Conservation (phyloP, 352 stramenopile genomes). For the Globisporangium carolinianum region DNA sequence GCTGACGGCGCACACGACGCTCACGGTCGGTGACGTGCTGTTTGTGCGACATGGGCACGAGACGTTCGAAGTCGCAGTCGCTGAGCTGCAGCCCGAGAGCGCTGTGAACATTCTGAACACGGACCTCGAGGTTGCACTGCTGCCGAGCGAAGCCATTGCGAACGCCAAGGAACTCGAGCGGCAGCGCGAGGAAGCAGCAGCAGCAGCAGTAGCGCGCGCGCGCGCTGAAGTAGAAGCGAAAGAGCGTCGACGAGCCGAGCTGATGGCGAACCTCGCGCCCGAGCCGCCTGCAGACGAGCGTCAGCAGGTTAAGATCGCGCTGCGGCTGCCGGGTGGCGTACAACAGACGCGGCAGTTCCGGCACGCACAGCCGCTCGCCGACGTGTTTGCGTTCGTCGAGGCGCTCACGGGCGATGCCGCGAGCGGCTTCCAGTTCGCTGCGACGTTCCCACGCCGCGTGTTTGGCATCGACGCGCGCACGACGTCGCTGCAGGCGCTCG, state of each 20-base stretch:
- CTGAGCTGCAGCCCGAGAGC: constrained; percentile 42
- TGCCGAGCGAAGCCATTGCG: constrained; percentile 56
- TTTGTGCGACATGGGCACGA: constrained; percentile 65
- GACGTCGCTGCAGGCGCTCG: constrained; percentile 43
- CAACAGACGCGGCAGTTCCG: constrained; percentile 45
- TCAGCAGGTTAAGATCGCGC: constrained; percentile 34
- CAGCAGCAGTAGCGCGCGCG: constrained; percentile 15
- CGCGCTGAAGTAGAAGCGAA: constrained; percentile 23
- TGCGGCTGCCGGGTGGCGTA: constrained; percentile 39
- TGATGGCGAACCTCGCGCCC: constrained; percentile 19
- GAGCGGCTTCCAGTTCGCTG: constrained; percentile 36
- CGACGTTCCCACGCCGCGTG: constrained; percentile 55
- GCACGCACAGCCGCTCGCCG: constrained; percentile 20
- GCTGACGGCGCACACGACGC: constrained; percentile 67
- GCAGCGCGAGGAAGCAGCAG: constrained; percentile 22
- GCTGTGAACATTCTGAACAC: constrained; percentile 73
- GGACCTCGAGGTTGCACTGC: constrained; percentile 74
- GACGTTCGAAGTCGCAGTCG: constrained; percentile 73
- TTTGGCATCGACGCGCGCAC: constrained; percentile 30
- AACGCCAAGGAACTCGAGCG: constrained; percentile 29
- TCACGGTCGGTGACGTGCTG: constrained; percentile 67
- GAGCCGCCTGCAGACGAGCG: constrained; percentile 38
- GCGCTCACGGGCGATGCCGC: constrained; percentile 38
- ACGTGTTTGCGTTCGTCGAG: constrained; percentile 49
- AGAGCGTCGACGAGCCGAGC: constrained; percentile 33